A percentile compares a stretch with the other conserved stretches of the same genome.
These are phyloP conservation scores for Lactifluus echinatus DNA, from an alignment of 768 basidiomycete species.

Conservation along the genomic window DNA sequence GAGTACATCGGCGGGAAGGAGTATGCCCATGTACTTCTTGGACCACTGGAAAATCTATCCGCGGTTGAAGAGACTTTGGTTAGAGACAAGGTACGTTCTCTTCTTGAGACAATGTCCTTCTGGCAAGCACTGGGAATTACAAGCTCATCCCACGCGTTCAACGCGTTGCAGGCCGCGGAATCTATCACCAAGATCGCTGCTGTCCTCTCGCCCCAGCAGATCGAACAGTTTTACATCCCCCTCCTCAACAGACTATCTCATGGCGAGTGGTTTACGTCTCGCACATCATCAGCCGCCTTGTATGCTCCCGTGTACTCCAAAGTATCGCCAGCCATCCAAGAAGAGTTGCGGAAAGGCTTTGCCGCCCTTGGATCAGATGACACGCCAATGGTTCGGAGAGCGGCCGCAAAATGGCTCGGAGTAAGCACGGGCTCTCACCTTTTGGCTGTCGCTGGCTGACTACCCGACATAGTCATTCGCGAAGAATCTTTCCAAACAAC, in stretches of 20 bases:
- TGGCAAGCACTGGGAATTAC: background rate
- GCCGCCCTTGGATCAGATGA: conserved; percentile 81
- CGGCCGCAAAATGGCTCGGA: conserved; percentile 93
- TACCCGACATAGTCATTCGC: conserved; percentile 52
- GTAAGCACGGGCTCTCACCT: conserved; percentile 41
- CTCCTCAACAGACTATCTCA: conserved; percentile 79
- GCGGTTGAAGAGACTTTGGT: conserved; percentile 97
- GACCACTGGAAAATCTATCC: conserved; percentile 90
- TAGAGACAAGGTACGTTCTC: conserved; percentile 75
- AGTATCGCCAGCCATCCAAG: conserved; percentile 63
- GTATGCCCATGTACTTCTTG: conserved; percentile 79
- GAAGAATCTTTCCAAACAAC: conserved; percentile 67
- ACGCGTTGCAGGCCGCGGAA: conserved; percentile 68
- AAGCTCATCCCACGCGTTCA: conserved; percentile 9
- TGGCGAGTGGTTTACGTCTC: conserved; percentile 98
- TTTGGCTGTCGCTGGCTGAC: background rate
- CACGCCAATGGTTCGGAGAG: conserved; percentile 96
- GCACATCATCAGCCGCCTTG: conserved; percentile 90
- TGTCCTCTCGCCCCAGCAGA: conserved; percentile 65
- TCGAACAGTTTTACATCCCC: conserved; percentile 89
- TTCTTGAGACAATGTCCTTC: background rate
- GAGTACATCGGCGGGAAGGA: conserved; percentile 91
- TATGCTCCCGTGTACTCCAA: conserved; percentile 86
- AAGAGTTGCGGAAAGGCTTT: conserved; percentile 84
- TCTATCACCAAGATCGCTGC: conserved; percentile 86